Percentiles rank a stretch among this genome's conserved stretches.
phyloP scores from a whole-genome alignment of 2,329 filamentous ascomycete species.

The Calonectria hawksworthii region DNA sequence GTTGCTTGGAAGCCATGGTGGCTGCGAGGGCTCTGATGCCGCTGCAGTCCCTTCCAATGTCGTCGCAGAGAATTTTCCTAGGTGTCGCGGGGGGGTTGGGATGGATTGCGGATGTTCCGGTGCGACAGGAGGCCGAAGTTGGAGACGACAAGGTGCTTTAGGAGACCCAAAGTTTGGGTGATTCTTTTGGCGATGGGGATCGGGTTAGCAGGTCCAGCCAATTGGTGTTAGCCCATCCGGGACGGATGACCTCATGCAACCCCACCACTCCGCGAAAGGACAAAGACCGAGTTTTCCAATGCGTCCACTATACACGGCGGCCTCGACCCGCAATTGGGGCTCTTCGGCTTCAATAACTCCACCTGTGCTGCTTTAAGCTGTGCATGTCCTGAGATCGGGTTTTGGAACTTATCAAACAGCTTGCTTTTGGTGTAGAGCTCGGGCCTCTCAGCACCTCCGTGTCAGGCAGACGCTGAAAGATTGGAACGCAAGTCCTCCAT shows the following conservation, averaged over 20 bases:
- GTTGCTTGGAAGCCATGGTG: constrained; percentile 65
- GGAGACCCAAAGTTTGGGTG: constrained; percentile 35
- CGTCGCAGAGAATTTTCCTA: background rate
- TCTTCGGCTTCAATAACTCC: constrained; percentile 5
- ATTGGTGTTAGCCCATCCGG: constrained; percentile 39
- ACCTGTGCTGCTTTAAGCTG: background rate
- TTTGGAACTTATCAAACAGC: background rate
- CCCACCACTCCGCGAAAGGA: constrained; percentile 37
- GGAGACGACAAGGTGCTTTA: background rate
- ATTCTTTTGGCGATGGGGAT: constrained; percentile 36
- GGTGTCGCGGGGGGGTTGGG: background rate
- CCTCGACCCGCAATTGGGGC: constrained; percentile 6
- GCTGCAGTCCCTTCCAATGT: background rate
- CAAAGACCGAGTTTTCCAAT: background rate
- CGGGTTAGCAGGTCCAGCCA: constrained; percentile 33
- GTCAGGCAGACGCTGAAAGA: background rate
- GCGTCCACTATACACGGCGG: background rate
- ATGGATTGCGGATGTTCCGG: constrained; percentile 14
- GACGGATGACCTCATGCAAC: constrained; percentile 47
- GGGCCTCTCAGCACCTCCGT: background rate
- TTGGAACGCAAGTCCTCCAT: background rate
- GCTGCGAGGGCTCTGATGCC: constrained; percentile 12
- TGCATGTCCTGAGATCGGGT: background rate
- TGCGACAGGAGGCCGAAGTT: constrained; percentile 15
- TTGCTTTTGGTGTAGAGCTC: background rate